Conservation (phyloP, 441 rosid genomes). For the Aleurites moluccanus region DNA sequence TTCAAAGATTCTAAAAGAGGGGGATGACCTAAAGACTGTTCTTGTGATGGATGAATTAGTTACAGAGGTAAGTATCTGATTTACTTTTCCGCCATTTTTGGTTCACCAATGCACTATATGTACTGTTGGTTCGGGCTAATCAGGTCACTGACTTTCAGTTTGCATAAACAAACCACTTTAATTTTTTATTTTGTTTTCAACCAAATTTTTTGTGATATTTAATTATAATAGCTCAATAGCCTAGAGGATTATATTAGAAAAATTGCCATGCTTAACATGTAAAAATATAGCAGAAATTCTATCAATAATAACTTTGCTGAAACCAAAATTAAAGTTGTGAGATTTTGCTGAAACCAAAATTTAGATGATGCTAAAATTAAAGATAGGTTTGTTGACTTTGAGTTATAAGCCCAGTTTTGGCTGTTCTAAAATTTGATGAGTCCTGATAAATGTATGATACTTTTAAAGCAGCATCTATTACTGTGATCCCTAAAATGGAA, state of each 20-base stretch:
- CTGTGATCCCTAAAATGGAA: neutral
- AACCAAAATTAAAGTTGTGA: neutral
- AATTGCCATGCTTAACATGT: neutral
- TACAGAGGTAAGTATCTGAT: slow-evolving; percentile 48
- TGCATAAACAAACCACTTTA: neutral
- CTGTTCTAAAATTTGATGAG: neutral
- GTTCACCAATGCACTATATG: neutral
- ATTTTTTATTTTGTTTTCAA: neutral
- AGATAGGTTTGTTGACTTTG: neutral
- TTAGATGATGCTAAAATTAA: neutral
- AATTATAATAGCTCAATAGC: neutral
- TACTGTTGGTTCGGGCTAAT: neutral
- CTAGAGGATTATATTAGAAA: neutral
- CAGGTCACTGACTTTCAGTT: neutral
- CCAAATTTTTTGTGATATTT: neutral
- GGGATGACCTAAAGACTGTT: slow-evolving; percentile 49
- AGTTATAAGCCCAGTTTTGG: neutral
- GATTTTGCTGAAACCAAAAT: neutral
- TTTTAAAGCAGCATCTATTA: no score
- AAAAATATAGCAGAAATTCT: neutral
- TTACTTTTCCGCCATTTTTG: neutral
- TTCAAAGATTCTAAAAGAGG: slow-evolving; percentile 63
- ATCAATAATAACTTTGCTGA: neutral
- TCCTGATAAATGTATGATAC: neutral
- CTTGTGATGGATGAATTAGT: slow-evolving; percentile 53